Base-by-base conservation (phyloP, 1,284 basidiomycete genomes). In the Phellopilus nigrolimitatus region DNA sequence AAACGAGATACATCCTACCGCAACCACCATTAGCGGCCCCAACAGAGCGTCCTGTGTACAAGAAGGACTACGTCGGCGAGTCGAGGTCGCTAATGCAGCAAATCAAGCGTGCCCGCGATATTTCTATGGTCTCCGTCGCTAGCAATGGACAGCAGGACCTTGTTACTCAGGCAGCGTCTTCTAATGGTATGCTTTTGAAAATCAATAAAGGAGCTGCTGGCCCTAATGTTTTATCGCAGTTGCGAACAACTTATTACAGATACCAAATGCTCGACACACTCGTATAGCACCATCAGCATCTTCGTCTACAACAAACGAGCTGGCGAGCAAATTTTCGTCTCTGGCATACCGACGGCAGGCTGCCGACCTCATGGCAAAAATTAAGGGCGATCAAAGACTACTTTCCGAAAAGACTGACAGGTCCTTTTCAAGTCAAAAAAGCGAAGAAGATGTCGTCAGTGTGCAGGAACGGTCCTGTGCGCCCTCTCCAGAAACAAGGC, bases 311-410 rank as follows among this genome's bases (percentile, higher is more conserved):
- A 44, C 39, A 25, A 36, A 28, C 8, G 38, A 43, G 31, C 5
- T 21, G 7, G 7, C 60, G 9, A 65, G 67, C 15, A 59, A 57
- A 0, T 78, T 78, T 53, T 82, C 82, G 0, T 83, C 84, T 13
- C 69, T 80, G 25, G 79, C 75, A 9, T 88, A 88, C 62, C 76
- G 89, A 33, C 73, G 80, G 58, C 81, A 88, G 58, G 91, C 87
- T 3, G 86, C 80, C 9, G 80, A 76, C 33, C 68, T 93, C 41
- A 91, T 94, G 86, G 85, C 84, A 13, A 86, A 89, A 57, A 90
- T 92, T 56, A 85, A 86, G 66, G 74, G 72, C 50, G 85, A 88
- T 58, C 87, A 85, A 63, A 80, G 84, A 15, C 58, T 85, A 1
- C 82, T 84, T 59, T 86, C 85, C 1, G 76, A 73, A 2, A 80